Evolutionary conservation across 2,329 filamentous ascomycete species (phyloP).

Genomic region (Raffaelea arxii): DNA sequence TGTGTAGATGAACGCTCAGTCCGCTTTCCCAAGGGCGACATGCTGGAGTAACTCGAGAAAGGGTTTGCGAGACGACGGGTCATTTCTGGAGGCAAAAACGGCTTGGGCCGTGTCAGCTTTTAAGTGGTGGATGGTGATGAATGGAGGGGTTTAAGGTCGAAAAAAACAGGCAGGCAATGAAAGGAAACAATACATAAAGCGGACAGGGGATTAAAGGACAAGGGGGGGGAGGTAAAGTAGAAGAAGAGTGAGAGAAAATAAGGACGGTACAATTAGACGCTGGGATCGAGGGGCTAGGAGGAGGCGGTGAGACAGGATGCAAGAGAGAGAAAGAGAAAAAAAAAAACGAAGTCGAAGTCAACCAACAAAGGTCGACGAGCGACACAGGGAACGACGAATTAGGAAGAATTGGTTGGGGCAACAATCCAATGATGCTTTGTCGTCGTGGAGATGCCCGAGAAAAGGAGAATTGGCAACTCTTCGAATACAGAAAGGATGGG

Average conservation of each 20-base stretch:
- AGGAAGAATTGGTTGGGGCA: no score
- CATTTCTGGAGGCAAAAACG: slow-evolving; percentile 29
- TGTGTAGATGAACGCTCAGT: slow-evolving; percentile 49
- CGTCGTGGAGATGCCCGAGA: no score
- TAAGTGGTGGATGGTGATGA: no score
- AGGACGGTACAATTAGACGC: no score
- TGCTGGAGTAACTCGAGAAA: slow-evolving; percentile 40
- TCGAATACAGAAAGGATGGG: neutral
- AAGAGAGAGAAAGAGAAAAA: neutral
- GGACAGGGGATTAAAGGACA: slow-evolving; percentile 6
- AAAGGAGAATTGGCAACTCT: no score
- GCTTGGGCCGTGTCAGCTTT: neutral
- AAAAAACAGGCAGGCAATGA: no score
- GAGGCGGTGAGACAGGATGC: neutral
- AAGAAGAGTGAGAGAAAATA: neutral
- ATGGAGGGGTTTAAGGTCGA: no score
- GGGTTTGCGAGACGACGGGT: slow-evolving; percentile 50
- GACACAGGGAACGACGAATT: no score
- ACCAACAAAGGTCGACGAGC: no score
- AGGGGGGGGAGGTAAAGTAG: slow-evolving; percentile 6
- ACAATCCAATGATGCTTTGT: no score
- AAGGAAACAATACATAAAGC: slow-evolving; percentile 1
- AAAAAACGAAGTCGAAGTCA: no score
- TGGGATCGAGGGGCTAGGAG: no score
- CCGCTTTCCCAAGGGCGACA: slow-evolving; percentile 37